Evolutionary conservation across 805 yeast genomes (phyloP), one percentile per base, ranked within the genome.

Genomic region (Saturnispora halmiae): DNA sequence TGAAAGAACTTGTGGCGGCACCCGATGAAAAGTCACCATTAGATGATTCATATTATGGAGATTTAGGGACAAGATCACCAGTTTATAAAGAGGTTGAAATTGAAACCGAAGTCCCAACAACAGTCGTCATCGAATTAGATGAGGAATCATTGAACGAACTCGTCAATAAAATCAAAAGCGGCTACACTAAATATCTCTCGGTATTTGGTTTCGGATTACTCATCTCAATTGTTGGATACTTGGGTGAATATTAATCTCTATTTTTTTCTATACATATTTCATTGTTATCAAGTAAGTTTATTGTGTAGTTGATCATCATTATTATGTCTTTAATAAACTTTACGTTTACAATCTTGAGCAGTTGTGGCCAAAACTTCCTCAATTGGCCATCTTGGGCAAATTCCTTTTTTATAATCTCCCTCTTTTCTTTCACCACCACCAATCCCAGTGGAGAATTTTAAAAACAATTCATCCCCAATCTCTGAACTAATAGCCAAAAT

Each of bases 361-460:
- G 87, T 82, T 29, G 72, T 72, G 35, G 71, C 79, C 46, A 84
- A 65, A 19, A 80, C 92, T 29, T 84, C 92, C 52, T 84, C 85
- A 40, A 84, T 67, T 33, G 77, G 62, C 88, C 86, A 79, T 63
- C 90, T 73, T 51, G 86, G 88, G 20, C 74, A 70, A 36, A 63
- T 58, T 10, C 77, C 78, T 29, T 66, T 66, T 21, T 64, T 59
- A 43, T 65, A 69, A 39, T 73, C 73, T 4, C 87, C 88, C 37
- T 73, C 75, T 34, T 63, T 51, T 14, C 60, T 61, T 36, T 58
- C 67, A 29, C 75, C 77, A 42, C 88, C 88, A 19, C 84, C 84
- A 46, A 73, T 69, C 41, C 90, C 90, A 25, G 86, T 75, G 53
- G 84, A 74, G 53, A 80, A 77, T 58, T 87, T 88, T 59, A 88